Evolutionary conservation across 2,329 filamentous ascomycete genomes (phyloP).

Genomic region (Aureobasidium melanogenum): DNA sequence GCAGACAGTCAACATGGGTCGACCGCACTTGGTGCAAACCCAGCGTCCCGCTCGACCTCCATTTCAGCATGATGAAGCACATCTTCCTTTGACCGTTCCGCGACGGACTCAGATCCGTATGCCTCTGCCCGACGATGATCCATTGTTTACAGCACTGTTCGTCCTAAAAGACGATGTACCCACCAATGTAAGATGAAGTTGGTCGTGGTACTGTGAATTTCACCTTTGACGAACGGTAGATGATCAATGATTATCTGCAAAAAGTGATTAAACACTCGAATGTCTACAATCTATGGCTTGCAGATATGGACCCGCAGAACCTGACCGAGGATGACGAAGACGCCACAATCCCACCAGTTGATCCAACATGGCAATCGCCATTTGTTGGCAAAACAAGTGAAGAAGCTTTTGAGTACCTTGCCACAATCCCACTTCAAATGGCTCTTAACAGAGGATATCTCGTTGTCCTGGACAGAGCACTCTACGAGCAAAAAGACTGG

Average conservation of each 20-base stretch:
- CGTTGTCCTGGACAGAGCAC: too few relatives aligned
- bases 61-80: neutral
- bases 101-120: neutral
- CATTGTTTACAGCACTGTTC: neutral
- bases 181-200: neutral
- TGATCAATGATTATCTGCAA: neutral
- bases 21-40: too few relatives aligned
- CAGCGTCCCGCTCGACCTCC: too few relatives aligned
- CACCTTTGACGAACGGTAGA: neutral
- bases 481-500: too few relatives aligned
- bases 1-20: too few relatives aligned
- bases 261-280: neutral
- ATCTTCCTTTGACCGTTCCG: neutral
- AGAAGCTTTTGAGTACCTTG: too few relatives aligned
- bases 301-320: neutral
- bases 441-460: too few relatives aligned
- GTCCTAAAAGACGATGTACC: neutral
- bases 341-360: neutral
- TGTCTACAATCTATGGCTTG: neutral
- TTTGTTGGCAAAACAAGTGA: neutral
- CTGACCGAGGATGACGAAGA: neutral
- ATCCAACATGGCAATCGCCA: neutral
- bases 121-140: neutral
- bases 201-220: neutral
- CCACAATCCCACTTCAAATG: too few relatives aligned